Conservation (phyloP, 2,329 filamentous ascomycete species). For the Conoideocrella luteorostrata region DNA sequence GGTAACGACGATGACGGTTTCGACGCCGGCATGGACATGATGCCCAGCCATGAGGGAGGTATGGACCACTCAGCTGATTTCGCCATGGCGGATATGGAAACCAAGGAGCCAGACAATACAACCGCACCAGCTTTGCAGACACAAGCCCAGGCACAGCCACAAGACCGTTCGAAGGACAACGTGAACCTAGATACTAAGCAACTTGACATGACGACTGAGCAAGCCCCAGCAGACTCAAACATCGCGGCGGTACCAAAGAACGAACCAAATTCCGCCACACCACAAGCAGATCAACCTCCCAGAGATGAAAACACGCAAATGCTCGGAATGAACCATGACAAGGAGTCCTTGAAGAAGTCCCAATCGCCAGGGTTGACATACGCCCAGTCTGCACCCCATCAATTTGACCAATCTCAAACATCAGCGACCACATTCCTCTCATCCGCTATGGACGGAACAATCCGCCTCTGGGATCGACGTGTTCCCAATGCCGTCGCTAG, state of each 20-base stretch:
- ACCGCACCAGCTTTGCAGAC: neutral
- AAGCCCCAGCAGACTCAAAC: neutral
- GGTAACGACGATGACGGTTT: slow-evolving; percentile 82
- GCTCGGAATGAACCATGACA: slow-evolving; percentile 6
- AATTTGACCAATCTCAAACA: slow-evolving; percentile 49
- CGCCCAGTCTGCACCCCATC: slow-evolving; percentile 31
- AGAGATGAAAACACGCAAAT: neutral
- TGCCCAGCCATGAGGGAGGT: slow-evolving; percentile 30
- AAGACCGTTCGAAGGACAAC: slow-evolving; percentile 6
- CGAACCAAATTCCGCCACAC: neutral
- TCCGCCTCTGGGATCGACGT: slow-evolving; percentile 90
- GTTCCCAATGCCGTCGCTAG: slow-evolving; percentile 70
- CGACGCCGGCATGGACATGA: slow-evolving; percentile 61
- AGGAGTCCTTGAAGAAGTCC: slow-evolving; percentile 13
- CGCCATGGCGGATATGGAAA: slow-evolving; percentile 30
- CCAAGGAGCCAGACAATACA: neutral
- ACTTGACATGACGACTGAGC: neutral
- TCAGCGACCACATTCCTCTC: slow-evolving; percentile 81
- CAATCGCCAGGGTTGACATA: slow-evolving; percentile 24
- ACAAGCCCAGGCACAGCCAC: neutral
- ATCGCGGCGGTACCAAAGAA: neutral
- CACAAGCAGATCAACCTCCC: slow-evolving; percentile 1
- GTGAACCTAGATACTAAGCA: slow-evolving; percentile 12
- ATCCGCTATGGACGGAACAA: slow-evolving; percentile 76
- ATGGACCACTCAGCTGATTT: slow-evolving; percentile 39